Evolutionary conservation across 495 filamentous ascomycete species (phyloP).

Genomic region (Diplogelasinospora grovesii): DNA sequence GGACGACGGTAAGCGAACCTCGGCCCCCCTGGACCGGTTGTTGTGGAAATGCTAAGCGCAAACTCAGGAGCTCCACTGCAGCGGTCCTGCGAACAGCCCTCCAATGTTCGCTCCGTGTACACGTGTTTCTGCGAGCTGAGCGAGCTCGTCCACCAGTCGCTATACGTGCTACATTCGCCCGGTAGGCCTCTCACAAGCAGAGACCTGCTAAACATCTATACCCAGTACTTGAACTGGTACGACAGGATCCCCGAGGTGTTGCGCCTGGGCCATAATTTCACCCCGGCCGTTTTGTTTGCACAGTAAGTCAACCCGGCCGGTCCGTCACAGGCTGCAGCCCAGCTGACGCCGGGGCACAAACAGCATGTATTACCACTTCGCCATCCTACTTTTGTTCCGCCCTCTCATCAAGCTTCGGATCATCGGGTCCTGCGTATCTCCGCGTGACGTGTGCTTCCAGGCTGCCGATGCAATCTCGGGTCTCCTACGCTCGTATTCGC

Average conservation of each 20-base stretch:
- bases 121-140: constrained; percentile 59
- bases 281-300: constrained; percentile 54
- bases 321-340: no score
- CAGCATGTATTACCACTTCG: constrained; percentile 62
- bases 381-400: constrained; percentile 57
- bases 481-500: constrained; percentile 50
- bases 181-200: constrained; percentile 50
- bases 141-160: constrained; percentile 58
- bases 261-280: constrained; percentile 50
- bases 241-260: constrained; percentile 52
- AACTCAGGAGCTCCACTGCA: constrained; percentile 37
- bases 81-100: constrained; percentile 44
- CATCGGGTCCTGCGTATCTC: constrained; percentile 48
- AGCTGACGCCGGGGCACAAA: constrained; percentile 7
- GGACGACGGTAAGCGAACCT: constrained; percentile 42
- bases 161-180: constrained; percentile 59
- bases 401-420: constrained; percentile 58
- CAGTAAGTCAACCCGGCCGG: constrained; percentile 46
- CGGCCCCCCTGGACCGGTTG: neutral
- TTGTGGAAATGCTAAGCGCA: constrained; percentile 13
- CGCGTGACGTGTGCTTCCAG: constrained; percentile 56
- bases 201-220: constrained; percentile 49
- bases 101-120: constrained; percentile 51
- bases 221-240: constrained; percentile 57
- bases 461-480: constrained; percentile 56